A percentile compares a stretch with the other conserved stretches of the same genome.
These are phyloP conservation scores for Forsythia viridissima DNA, from an alignment of 257 asterid species.

Conservation along the genomic window DNA sequence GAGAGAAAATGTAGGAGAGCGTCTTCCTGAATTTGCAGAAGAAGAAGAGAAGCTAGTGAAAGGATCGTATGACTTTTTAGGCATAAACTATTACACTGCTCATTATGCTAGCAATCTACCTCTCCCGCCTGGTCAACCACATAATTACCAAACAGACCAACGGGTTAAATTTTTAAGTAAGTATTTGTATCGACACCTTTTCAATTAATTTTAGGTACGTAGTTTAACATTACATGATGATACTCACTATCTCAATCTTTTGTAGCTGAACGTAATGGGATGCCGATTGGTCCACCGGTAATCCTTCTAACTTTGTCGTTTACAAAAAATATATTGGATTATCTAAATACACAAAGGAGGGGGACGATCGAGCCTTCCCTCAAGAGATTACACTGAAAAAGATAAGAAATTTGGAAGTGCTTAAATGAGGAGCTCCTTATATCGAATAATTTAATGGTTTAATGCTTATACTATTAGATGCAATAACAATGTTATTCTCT, in stretches of 20 bases:
- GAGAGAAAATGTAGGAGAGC: neutral
- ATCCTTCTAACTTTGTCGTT: no score
- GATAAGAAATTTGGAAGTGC: no score
- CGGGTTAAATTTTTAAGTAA: neutral
- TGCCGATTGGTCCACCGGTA: neutral
- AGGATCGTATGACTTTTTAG: slow-evolving; percentile 34
- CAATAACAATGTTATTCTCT: neutral
- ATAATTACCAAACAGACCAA: neutral
- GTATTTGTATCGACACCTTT: neutral
- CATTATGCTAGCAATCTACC: slow-evolving; percentile 15
- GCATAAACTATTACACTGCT: slow-evolving; percentile 38
- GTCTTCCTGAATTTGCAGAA: slow-evolving; percentile 2
- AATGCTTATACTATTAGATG: no score
- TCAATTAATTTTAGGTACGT: no score
- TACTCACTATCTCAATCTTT: neutral
- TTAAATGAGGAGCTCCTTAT: no score
- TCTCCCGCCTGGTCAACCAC: no score
- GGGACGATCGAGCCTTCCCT: no score
- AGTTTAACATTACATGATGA: no score
- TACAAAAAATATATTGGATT: no score
- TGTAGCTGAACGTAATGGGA: neutral
- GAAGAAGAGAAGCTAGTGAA: slow-evolving; percentile 21
- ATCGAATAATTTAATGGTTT: no score
- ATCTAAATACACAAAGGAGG: no score
- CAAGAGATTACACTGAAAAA: no score